Percentiles rank a stretch among this genome's conserved stretches.
Conservation (phyloP, 2,329 filamentous ascomycete genomes). For the Fusarium sp. region DNA sequence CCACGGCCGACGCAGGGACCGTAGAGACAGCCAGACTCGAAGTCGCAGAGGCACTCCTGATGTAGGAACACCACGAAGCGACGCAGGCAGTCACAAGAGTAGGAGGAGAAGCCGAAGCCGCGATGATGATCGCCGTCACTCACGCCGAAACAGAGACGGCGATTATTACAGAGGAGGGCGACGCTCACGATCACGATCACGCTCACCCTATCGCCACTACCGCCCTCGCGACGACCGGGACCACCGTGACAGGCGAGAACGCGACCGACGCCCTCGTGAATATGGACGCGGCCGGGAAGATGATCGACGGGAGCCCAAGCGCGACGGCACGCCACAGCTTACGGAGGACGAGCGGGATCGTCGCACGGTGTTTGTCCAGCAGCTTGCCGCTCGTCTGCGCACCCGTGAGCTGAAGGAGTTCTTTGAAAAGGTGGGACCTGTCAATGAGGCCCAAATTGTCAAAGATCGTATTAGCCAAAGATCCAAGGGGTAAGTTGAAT, state of each 20-base stretch:
- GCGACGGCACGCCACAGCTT: constrained; percentile 75
- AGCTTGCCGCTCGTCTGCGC: constrained; percentile 92
- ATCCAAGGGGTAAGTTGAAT: constrained; percentile 87
- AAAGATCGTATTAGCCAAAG: constrained; percentile 97
- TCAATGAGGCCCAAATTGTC: constrained; percentile 98
- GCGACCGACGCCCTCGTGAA: constrained; percentile 65
- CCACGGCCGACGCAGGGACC: constrained; percentile 58
- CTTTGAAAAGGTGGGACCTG: constrained; percentile 93
- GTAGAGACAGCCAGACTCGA: constrained; percentile 67
- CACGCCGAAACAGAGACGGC: constrained; percentile 79
- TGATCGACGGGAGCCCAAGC: constrained; percentile 55
- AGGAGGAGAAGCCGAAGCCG: constrained; percentile 83
- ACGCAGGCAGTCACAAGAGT: constrained; percentile 84
- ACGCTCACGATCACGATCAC: constrained; percentile 76
- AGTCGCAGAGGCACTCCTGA: constrained; percentile 63
- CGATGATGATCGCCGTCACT: constrained; percentile 79
- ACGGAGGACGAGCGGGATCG: constrained; percentile 97
- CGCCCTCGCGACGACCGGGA: constrained; percentile 67
- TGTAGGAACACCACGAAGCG: constrained; percentile 77
- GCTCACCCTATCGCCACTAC: constrained; percentile 74
- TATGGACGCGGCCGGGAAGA: constrained; percentile 68
- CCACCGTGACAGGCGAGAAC: constrained; percentile 62
- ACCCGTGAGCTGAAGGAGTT: constrained; percentile 94
- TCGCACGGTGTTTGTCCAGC: constrained; percentile 97
- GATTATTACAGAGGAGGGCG: constrained; percentile 72